These are phyloP conservation scores for Gracilaria vermiculophylla DNA, from an alignment of 23 red algal genomes.

Conservation along the genomic window DNA sequence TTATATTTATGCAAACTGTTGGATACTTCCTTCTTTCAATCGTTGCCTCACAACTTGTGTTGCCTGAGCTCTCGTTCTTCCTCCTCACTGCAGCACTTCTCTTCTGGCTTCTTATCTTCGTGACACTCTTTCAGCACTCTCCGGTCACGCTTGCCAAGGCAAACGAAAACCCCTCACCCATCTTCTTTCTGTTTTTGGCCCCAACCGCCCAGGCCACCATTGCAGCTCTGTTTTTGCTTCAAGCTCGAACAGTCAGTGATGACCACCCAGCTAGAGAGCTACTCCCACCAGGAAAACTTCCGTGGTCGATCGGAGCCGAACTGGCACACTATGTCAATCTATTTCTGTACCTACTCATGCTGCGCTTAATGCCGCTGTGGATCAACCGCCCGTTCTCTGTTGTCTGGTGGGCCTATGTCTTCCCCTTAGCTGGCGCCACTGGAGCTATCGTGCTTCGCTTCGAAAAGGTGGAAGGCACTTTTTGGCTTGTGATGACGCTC, in stretches of 20 bases:
- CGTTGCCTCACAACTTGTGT: not conserved
- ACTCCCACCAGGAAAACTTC: not conserved
- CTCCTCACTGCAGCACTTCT: not conserved
- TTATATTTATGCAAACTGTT: slow-evolving; percentile 51
- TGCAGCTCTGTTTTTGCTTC: not conserved
- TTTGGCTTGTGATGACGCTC: slow-evolving; percentile 15
- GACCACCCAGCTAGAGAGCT: not conserved
- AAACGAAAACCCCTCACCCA: slow-evolving; percentile 16
- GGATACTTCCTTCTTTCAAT: slow-evolving; percentile 37
- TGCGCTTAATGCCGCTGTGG: slow-evolving; percentile 23
- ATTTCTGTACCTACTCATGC: slow-evolving; percentile 36
- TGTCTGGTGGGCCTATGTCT: slow-evolving; percentile 46
- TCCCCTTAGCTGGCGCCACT: slow-evolving; percentile 15
- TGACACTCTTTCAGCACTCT: slow-evolving; percentile 35
- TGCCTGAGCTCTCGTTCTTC: not conserved
- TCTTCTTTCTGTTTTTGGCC: slow-evolving; percentile 42
- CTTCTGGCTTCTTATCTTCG: slow-evolving; percentile 42
- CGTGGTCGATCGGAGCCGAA: slow-evolving; percentile 5
- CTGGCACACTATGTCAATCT: slow-evolving; percentile 17
- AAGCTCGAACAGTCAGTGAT: not conserved
- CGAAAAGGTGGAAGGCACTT: not conserved
- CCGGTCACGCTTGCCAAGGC: not conserved
- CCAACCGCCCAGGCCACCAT: slow-evolving; percentile 37
- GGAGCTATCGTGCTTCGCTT: slow-evolving; percentile 1
- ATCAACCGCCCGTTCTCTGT: slow-evolving; percentile 15